These are phyloP conservation scores for Linum tenue DNA, from an alignment of 345 rosid species.

Conservation along the genomic window DNA sequence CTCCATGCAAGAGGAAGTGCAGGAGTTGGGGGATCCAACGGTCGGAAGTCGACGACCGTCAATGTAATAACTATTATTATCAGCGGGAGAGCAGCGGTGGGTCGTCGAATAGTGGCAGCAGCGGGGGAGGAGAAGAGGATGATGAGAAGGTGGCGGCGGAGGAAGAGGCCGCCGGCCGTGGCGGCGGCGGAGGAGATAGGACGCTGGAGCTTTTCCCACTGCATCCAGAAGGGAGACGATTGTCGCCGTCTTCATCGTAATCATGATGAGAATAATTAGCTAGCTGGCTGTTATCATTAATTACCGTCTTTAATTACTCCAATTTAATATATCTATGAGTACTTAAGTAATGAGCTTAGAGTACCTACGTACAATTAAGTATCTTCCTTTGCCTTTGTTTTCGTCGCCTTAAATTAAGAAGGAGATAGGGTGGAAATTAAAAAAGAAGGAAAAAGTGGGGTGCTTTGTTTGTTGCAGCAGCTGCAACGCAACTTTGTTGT, in stretches of 20 bases:
- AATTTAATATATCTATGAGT: no score
- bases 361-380: no score
- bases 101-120: background rate
- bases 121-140: background rate
- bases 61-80: background rate
- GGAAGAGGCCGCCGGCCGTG: conserved; percentile 14
- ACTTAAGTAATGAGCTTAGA: background rate
- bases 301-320: background rate
- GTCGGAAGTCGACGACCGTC: conserved; percentile 39
- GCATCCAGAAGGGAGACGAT: conserved; percentile 72
- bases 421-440: background rate
- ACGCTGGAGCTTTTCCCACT: conserved; percentile 96
- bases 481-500: background rate
- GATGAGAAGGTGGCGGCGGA: background rate
- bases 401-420: background rate
- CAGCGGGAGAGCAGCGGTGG: background rate
- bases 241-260: background rate
- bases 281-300: background rate
- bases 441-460: background rate
- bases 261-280: background rate
- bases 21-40: conserved; percentile 74
- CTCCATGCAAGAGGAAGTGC: conserved; percentile 73
- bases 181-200: conserved; percentile 44
- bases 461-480: background rate
- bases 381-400: background rate